Evolutionary conservation across 164 flowering plant species (phyloP), one percentile per base, ranked within the genome.

Genomic region (Euptelea pleiosperma): DNA sequence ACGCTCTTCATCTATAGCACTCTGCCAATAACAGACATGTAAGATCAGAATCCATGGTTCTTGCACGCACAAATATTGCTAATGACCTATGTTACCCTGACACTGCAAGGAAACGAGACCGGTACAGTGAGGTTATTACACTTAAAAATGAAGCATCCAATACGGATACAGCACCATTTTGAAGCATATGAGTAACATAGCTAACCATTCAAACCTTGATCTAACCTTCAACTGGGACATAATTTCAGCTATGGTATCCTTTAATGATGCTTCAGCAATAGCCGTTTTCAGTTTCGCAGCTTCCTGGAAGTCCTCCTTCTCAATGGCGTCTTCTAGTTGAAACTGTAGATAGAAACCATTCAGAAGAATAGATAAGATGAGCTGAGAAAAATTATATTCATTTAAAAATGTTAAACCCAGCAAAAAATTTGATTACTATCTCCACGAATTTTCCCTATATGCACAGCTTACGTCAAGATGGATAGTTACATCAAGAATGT

Each of bases 241-340:
- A 47, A 90, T 83, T 69, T 84, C 89, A 65, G 96, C 84, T 35
- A 93, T 78, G 49, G 69, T 70, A 57, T 93, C 99, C 74, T 81
- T 80, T 31, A 86, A 79, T 46, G 81, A 71, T 43, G 87, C 79
- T 74, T 86, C 94, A 12, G 72, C 76, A 66, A 93, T 81, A 34
- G 86, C 82, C 46, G n/a, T 66, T 74, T 93, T 88, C 65, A 93
- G 64, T 64, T 78, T 86, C 25, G 82, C 82, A 61, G 99, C 97
- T 75, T 88, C 92, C 58, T 67, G 61, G 55, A 93, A 93, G 49
- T 93, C 96, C 72, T 93, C 97, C 58, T 76, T 85, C 73, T 93
- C 97, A 75, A 93, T 71, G 33, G 99, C 97, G 47, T 86, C 99
- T 64, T 85, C 96, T 14, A 93, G 82, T 80, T 90, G 97, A 75